A percentile compares a stretch with the other conserved stretches of the same genome.
Conservation (phyloP, 2,329 filamentous ascomycete genomes). For the Fusarium sp. region DNA sequence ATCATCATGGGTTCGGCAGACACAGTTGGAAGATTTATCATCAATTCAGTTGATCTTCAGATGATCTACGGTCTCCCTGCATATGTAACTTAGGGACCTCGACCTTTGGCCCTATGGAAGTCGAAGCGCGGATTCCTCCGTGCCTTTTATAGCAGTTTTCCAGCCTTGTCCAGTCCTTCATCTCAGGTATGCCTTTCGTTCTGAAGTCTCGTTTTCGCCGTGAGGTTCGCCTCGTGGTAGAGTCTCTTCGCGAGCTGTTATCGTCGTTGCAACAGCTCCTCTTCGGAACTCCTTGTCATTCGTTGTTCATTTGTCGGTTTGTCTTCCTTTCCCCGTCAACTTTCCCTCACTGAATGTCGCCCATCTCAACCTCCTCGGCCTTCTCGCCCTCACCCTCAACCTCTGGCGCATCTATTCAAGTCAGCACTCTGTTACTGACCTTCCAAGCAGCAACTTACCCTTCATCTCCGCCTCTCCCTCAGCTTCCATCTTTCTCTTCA, state of each 20-base stretch:
- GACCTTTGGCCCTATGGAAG: neutral
- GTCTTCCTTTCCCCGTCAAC: neutral
- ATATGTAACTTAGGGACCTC: neutral
- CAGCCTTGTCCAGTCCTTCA: neutral
- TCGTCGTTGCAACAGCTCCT: neutral
- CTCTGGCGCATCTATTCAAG: slow-evolving; percentile 39
- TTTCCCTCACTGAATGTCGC: slow-evolving; percentile 39
- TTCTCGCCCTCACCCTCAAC: slow-evolving; percentile 13
- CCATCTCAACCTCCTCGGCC: slow-evolving; percentile 44
- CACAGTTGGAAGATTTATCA: neutral
- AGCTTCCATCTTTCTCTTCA: slow-evolving; percentile 62
- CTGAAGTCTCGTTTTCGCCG: neutral
- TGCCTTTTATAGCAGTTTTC: neutral
- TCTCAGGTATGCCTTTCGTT: neutral
- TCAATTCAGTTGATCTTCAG: slow-evolving; percentile 24
- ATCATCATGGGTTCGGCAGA: neutral
- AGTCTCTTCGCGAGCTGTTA: neutral
- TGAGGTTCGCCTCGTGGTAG: neutral
- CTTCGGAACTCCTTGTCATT: neutral
- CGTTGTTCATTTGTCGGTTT: neutral
- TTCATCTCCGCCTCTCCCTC: slow-evolving; percentile 63
- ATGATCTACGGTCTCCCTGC: neutral
- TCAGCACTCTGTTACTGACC: neutral
- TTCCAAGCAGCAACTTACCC: slow-evolving; percentile 46
- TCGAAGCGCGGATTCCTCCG: neutral